Percentiles rank a stretch among this genome's conserved stretches.
Evolutionary conservation across 108 stramenopile species (phyloP).

Genomic region (Skeletonema menzelii): DNA sequence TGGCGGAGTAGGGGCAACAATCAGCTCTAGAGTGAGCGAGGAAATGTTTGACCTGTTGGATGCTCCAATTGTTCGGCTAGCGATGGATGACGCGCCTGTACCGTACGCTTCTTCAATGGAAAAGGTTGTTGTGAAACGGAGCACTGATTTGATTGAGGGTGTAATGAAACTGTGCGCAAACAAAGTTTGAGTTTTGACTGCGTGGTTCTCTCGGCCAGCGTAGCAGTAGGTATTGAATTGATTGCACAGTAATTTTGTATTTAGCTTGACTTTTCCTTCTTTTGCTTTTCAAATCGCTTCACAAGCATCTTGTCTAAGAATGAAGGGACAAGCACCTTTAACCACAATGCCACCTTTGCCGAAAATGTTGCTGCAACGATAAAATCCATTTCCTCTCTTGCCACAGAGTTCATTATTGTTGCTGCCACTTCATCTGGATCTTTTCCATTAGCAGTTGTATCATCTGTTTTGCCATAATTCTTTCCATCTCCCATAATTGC

Average conservation of each 20-base stretch:
- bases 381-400: slow-evolving; percentile 62
- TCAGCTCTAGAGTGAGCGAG: slow-evolving; percentile 59
- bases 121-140: slow-evolving; percentile 53
- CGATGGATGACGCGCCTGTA: slow-evolving; percentile 74
- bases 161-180: slow-evolving; percentile 22
- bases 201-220: not conserved
- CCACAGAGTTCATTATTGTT: slow-evolving; percentile 50
- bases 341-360: slow-evolving; percentile 65
- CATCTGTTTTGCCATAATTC: slow-evolving; percentile 71
- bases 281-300: slow-evolving; percentile 68
- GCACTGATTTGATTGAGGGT: slow-evolving; percentile 40
- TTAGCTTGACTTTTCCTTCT: slow-evolving; percentile 28
- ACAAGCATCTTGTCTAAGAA: slow-evolving; percentile 61
- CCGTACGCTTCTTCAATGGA: slow-evolving; percentile 69
- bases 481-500: slow-evolving; percentile 80
- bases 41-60: slow-evolving; percentile 68
- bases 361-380: slow-evolving; percentile 69
- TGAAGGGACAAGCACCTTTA: slow-evolving; percentile 66
- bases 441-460: slow-evolving; percentile 65
- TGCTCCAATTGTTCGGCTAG: slow-evolving; percentile 62
- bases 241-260: not conserved
- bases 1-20: slow-evolving; percentile 69
- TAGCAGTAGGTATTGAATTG: not conserved
- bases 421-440: slow-evolving; percentile 76
- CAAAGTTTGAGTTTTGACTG: slow-evolving; percentile 8